A percentile compares a stretch with the other conserved stretches of the same genome.
Conservation (phyloP, 495 filamentous ascomycete species). For the Antarctomyces pellizariae region DNA sequence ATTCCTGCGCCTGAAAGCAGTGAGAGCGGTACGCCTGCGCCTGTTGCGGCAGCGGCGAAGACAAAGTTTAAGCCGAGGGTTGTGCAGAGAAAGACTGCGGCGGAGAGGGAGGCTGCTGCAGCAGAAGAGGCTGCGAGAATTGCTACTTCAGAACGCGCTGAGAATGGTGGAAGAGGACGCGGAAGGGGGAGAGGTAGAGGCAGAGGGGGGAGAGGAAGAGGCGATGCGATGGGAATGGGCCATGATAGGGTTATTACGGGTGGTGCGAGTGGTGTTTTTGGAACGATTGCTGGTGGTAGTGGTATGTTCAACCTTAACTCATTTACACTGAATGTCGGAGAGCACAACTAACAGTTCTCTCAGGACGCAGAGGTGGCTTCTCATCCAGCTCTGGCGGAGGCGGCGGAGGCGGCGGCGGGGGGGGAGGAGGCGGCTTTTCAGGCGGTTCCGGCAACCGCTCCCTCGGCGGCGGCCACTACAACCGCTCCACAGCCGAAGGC, state of each 20-base stretch:
- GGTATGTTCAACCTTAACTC: conserved; percentile 9
- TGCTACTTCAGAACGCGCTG: no score
- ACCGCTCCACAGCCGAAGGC: no score
- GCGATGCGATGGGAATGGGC: conserved; percentile 11
- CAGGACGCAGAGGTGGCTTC: neutral
- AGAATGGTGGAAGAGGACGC: conserved; percentile 1
- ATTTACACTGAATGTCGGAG: conserved; percentile 3
- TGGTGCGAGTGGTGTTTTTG: conserved; percentile 5
- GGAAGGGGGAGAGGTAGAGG: conserved; percentile 1
- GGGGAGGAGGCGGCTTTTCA: neutral
- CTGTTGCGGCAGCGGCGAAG: conserved; percentile 1
- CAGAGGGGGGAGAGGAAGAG: conserved; percentile 6
- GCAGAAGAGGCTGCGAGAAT: conserved; percentile 1
- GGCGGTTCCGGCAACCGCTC: neutral
- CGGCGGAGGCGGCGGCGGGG: conserved; percentile 10
- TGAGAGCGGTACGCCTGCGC: conserved; percentile 1
- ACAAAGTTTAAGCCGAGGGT: conserved; percentile 11
- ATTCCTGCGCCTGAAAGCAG: no score
- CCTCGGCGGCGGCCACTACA: no score
- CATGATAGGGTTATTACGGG: neutral
- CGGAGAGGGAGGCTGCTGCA: conserved; percentile 1
- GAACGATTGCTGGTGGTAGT: conserved; percentile 3
- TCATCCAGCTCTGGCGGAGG: conserved; percentile 11
- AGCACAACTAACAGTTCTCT: neutral
- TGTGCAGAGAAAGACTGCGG: conserved; percentile 4